A percentile compares a stretch with the other conserved stretches of the same genome.
These are phyloP conservation scores for Monosporozyma aerobia DNA, from an alignment of 805 yeast genomes.

Conservation along the genomic window DNA sequence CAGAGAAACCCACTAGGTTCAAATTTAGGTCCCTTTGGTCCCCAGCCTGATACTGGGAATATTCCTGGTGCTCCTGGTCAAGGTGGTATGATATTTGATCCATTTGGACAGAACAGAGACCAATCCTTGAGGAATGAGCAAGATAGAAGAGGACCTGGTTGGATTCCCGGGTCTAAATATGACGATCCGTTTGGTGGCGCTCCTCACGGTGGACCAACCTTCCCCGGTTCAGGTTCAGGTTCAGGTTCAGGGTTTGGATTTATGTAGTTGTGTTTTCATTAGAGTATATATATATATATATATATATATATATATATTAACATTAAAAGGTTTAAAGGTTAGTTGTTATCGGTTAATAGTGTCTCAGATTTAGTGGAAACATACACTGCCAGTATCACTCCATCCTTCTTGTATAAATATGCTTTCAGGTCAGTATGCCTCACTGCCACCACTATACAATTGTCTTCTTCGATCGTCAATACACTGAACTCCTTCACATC, in stretches of 20 bases:
- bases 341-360: not conserved
- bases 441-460: constrained; percentile 15
- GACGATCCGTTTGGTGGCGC: constrained; percentile 25
- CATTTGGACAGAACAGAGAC: constrained; percentile 13
- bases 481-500: constrained; percentile 20
- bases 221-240: constrained; percentile 7
- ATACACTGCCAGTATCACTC: constrained; percentile 23
- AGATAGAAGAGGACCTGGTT: constrained; percentile 18
- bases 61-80: constrained; percentile 3
- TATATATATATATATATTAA: too few species aligned
- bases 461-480: constrained; percentile 19
- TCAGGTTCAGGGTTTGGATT: constrained; percentile 9
- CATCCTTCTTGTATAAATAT: constrained; percentile 21
- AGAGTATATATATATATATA: too few species aligned
- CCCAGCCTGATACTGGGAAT: not conserved
- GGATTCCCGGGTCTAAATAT: constrained; percentile 28
- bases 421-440: not conserved
- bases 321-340: not conserved
- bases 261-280: not conserved
- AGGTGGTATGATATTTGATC: constrained; percentile 31
- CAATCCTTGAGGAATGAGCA: constrained; percentile 6
- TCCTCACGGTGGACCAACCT: constrained; percentile 7
- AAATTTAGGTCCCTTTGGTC: not conserved
- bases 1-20: constrained; percentile 14
- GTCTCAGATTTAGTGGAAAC: not conserved